Percentiles rank a stretch among this genome's conserved stretches.
These are phyloP conservation scores for Zoysia pacifica DNA, from an alignment of 176 grass and related monocot genomes.

Conservation along the genomic window DNA sequence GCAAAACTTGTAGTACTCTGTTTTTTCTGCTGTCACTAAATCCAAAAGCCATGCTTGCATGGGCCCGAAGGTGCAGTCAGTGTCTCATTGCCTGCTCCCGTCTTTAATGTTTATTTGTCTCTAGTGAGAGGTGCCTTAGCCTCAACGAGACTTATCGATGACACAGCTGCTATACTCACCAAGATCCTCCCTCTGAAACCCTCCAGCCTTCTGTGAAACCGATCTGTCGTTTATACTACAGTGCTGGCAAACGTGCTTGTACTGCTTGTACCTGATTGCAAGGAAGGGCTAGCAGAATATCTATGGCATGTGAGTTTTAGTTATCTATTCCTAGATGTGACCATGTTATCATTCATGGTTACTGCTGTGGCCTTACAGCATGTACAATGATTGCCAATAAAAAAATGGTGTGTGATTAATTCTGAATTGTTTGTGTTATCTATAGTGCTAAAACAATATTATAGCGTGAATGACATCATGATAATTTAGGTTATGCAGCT, in stretches of 20 bases:
- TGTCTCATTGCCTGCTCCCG: conserved; percentile 50
- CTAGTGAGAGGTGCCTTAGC: neutral
- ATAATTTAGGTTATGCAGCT: neutral
- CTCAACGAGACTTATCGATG: conserved; percentile 27
- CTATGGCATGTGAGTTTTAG: conserved; percentile 32
- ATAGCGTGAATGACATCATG: neutral
- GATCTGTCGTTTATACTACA: conserved; percentile 44
- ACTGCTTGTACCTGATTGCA: conserved; percentile 29
- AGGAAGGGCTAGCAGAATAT: conserved; percentile 8
- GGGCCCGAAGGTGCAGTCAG: conserved; percentile 20
- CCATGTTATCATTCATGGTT: neutral
- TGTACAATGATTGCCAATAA: neutral
- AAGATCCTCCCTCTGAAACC: conserved; percentile 12
- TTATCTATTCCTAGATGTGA: conserved; percentile 42
- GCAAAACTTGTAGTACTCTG: conserved; percentile 15
- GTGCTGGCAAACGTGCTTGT: conserved; percentile 32
- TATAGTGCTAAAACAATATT: neutral
- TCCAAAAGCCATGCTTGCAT: conserved; percentile 50
- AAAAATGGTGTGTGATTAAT: too few species aligned
- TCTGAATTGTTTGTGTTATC: neutral
- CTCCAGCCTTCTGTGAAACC: conserved; percentile 49
- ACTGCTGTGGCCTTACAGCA: neutral
- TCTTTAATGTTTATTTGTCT: conserved; percentile 58
- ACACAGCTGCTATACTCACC: conserved; percentile 32
- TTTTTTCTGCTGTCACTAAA: conserved; percentile 21